A percentile compares a stretch with the other conserved stretches of the same genome.
Evolutionary conservation across 257 asterid genomes (phyloP).

Genomic region (Forsythia viridissima): DNA sequence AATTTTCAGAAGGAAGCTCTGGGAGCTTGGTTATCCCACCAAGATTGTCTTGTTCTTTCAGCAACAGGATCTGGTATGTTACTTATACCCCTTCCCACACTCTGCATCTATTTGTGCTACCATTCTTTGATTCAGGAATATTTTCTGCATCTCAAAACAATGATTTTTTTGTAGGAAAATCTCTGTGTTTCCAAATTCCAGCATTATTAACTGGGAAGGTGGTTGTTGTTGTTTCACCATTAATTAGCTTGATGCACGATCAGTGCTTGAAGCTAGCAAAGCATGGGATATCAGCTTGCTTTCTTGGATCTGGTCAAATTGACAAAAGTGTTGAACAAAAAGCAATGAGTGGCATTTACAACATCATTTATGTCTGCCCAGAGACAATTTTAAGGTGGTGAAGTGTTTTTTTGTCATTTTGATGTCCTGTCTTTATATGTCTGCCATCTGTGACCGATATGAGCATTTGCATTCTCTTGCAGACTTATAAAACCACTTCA

Average conservation of each 20-base stretch:
- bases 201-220: slow-evolving; percentile 74
- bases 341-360: slow-evolving; percentile 69
- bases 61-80: slow-evolving; percentile 81
- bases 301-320: slow-evolving; percentile 87
- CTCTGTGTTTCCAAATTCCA: slow-evolving; percentile 75
- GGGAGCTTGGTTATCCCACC: slow-evolving; percentile 59
- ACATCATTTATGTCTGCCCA: slow-evolving; percentile 74
- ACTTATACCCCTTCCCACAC: slow-evolving; percentile 15
- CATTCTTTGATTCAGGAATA: slow-evolving; percentile 5
- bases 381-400: slow-evolving; percentile 85
- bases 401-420: slow-evolving; percentile 1
- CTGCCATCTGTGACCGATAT: slow-evolving; percentile 17
- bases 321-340: slow-evolving; percentile 68
- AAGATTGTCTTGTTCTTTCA: slow-evolving; percentile 72
- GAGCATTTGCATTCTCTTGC: slow-evolving; percentile 26
- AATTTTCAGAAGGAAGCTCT: slow-evolving; percentile 69
- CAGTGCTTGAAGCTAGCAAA: slow-evolving; percentile 76
- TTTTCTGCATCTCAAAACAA: slow-evolving; percentile 19
- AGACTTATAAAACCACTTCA: slow-evolving; percentile 63
- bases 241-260: slow-evolving; percentile 89
- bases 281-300: slow-evolving; percentile 78
- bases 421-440: slow-evolving; percentile 13
- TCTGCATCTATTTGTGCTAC: slow-evolving; percentile 6
- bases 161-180: slow-evolving; percentile 57
- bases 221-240: slow-evolving; percentile 76